These are phyloP conservation scores for Pichia sp. DNA, from an alignment of 1,139 yeast genomes.

Conservation along the genomic window DNA sequence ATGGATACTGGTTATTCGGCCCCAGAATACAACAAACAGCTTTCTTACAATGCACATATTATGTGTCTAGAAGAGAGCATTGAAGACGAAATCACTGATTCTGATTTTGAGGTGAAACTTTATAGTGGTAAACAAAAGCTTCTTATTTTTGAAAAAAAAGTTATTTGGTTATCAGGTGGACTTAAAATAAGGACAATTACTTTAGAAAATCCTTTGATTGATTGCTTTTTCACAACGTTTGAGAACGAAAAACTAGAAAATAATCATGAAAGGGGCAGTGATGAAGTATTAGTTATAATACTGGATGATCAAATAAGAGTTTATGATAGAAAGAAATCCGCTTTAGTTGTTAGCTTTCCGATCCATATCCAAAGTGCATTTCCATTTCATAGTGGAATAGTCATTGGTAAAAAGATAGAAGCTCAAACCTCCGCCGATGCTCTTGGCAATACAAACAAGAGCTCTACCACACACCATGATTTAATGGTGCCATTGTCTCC, in stretches of 20 bases:
- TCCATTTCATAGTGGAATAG: conserved; percentile 57
- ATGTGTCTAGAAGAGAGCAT: background rate
- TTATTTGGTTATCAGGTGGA: conserved; percentile 45
- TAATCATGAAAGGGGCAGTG: conserved; percentile 8
- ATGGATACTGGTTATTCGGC: background rate
- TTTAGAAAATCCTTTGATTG: conserved; percentile 40
- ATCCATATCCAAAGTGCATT: conserved; percentile 51
- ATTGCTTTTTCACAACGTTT: conserved; percentile 26
- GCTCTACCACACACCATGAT: background rate
- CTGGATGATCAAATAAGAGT: conserved; percentile 47
- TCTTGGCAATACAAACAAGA: background rate
- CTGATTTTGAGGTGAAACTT: conserved; percentile 5
- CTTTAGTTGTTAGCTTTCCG: conserved; percentile 57
- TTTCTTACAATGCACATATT: background rate
- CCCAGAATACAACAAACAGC: conserved; percentile 7
- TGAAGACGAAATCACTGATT: background rate
- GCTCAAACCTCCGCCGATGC: background rate
- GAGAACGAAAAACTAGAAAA: conserved; percentile 10
- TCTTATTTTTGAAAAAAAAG: conserved; percentile 20
- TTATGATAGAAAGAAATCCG: conserved; percentile 52
- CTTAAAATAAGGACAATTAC: conserved; percentile 42
- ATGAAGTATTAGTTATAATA: conserved; percentile 43
- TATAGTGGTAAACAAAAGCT: conserved; percentile 6
- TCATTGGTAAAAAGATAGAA: conserved; percentile 24
- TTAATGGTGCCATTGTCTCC: conserved; percentile 9